Conservation (phyloP, 176 grass and related monocot species). For the Zea luxurians region DNA sequence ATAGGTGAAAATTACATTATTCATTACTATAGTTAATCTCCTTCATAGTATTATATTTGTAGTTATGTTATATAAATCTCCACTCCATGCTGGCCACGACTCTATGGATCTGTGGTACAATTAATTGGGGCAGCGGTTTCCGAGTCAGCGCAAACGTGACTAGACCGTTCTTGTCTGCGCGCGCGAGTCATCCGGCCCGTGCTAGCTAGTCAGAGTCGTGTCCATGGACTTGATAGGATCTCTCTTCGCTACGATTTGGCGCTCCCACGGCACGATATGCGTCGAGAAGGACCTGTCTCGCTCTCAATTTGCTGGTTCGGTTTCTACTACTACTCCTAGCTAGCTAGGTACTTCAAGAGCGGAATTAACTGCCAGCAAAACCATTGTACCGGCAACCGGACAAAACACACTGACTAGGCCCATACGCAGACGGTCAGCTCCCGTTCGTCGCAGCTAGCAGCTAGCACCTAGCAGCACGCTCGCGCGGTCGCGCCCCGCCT, state of each 20-base stretch:
- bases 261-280: neutral
- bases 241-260: neutral
- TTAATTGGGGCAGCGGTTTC: neutral
- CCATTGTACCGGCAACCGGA: neutral
- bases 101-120: neutral
- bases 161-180: slow-evolving; percentile 23
- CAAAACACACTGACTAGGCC: neutral
- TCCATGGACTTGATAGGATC: neutral
- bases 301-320: neutral
- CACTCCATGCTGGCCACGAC: no score
- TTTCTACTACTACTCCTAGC: neutral
- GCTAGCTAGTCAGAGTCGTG: neutral
- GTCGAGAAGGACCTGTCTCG: neutral
- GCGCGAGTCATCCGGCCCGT: neutral
- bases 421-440: neutral
- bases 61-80: neutral
- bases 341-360: no score
- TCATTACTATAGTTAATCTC: no score
- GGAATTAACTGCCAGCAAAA: neutral
- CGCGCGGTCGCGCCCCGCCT: no score
- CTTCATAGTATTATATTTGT: neutral
- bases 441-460: no score
- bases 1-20: no score
- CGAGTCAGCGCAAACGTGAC: slow-evolving; percentile 33
- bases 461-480: no score